Evolutionary conservation across 164 flowering plant genomes (phyloP).

Genomic region (Dillenia turbinata): DNA sequence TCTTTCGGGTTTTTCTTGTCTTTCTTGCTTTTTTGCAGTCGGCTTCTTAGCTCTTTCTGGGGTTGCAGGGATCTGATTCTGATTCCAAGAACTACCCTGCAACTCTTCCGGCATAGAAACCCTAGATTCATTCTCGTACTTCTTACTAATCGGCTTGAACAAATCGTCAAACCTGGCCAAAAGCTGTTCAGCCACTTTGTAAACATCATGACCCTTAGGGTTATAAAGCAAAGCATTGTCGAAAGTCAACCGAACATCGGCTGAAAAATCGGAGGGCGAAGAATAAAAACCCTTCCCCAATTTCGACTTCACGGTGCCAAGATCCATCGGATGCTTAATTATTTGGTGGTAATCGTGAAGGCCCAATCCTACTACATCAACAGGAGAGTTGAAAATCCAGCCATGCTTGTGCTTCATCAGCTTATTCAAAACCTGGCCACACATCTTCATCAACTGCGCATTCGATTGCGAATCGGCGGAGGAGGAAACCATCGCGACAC

Average conservation of each 20-base stretch:
- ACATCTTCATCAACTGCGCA: conserved; percentile 36
- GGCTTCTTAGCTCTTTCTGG: conserved; percentile 10
- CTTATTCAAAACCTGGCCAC: conserved; percentile 51
- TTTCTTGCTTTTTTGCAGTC: neutral
- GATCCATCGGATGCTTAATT: conserved; percentile 82
- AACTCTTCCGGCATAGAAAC: conserved; percentile 11
- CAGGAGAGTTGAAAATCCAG: conserved; percentile 63
- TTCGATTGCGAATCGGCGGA: neutral
- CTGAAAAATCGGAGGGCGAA: conserved; percentile 58
- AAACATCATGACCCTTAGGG: conserved; percentile 70
- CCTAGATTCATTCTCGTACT: conserved; percentile 10
- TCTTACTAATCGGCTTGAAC: conserved; percentile 20
- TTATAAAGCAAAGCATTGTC: conserved; percentile 74
- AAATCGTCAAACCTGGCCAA: conserved; percentile 22
- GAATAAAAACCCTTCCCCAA: conserved; percentile 37
- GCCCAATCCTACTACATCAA: conserved; percentile 57
- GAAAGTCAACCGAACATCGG: conserved; percentile 76
- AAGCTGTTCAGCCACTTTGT: conserved; percentile 44
- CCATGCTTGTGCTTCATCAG: conserved; percentile 66
- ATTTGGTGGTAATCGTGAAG: conserved; percentile 75
- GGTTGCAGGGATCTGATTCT: conserved; percentile 11
- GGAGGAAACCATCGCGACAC: conserved; percentile 20
- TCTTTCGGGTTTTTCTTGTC: neutral
- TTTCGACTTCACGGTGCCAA: conserved; percentile 70
- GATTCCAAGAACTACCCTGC: conserved; percentile 32